These are phyloP conservation scores for Picea sitchensis DNA, from an alignment of 75 land plant genomes.

Conservation along the genomic window DNA sequence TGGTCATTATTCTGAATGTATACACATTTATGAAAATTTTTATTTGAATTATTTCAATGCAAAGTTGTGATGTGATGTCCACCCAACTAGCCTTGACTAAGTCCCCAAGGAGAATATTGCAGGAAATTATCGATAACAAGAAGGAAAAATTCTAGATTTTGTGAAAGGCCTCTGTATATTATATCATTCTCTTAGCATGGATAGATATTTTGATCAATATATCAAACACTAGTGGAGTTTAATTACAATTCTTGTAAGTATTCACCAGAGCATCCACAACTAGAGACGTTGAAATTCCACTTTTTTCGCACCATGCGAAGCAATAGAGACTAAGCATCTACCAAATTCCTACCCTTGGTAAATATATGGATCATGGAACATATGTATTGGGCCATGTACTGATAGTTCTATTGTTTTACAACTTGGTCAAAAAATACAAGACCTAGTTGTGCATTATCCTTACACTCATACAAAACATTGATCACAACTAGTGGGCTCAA, in stretches of 20 bases:
- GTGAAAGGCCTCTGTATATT: background rate
- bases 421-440: slow-evolving; percentile 30
- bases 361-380: slow-evolving; percentile 44
- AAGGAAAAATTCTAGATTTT: slow-evolving; percentile 27
- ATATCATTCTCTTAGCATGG: too few relatives aligned
- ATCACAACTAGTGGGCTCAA: slow-evolving; percentile 21
- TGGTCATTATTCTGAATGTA: slow-evolving; percentile 62
- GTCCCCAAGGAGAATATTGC: slow-evolving; percentile 57
- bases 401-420: slow-evolving; percentile 9
- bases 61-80: slow-evolving; percentile 39
- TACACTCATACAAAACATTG: slow-evolving; percentile 26
- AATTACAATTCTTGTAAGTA: slow-evolving; percentile 17
- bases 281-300: slow-evolving; percentile 38
- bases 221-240: slow-evolving; percentile 13
- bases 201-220: too few relatives aligned
- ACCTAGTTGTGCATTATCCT: slow-evolving; percentile 16
- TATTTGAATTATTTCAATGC: slow-evolving; percentile 18
- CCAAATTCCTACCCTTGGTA: slow-evolving; percentile 17
- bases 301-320: slow-evolving; percentile 51
- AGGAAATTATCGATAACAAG: slow-evolving; percentile 40
- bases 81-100: slow-evolving; percentile 57
- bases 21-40: slow-evolving; percentile 51
- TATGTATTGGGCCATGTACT: slow-evolving; percentile 35
- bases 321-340: slow-evolving; percentile 53
- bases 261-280: slow-evolving; percentile 34